Evolutionary conservation across 2,329 filamentous ascomycete species (phyloP).

Genomic region (Penicillium crustosum): DNA sequence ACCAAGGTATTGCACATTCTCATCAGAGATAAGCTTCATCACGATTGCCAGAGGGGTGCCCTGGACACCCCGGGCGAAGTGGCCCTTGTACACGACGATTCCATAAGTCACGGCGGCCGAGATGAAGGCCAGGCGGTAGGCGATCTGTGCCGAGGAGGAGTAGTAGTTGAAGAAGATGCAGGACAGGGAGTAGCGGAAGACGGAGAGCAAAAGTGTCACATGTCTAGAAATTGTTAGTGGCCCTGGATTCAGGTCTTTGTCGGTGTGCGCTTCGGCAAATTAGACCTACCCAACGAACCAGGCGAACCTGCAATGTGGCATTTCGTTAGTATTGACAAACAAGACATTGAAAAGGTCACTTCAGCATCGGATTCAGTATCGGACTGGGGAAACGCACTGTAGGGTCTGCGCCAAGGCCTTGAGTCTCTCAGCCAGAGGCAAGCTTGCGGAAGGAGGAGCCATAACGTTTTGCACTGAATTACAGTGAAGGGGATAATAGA

Average conservation of each 20-base stretch:
- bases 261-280: constrained; percentile 9
- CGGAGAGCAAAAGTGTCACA: constrained; percentile 77
- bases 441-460: constrained; percentile 64
- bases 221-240: constrained; percentile 60
- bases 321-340: constrained; percentile 25
- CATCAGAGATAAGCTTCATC: constrained; percentile 72
- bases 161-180: constrained; percentile 88
- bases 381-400: constrained; percentile 64
- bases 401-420: constrained; percentile 80
- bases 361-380: constrained; percentile 11
- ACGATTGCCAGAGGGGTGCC: constrained; percentile 62
- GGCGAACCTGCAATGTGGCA: constrained; percentile 52
- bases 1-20: constrained; percentile 98
- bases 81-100: constrained; percentile 98
- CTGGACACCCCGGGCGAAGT: constrained; percentile 76
- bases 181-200: constrained; percentile 78
- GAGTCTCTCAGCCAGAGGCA: constrained; percentile 73
- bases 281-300: constrained; percentile 75
- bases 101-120: constrained; percentile 90
- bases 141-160: constrained; percentile 72
- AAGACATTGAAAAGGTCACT: constrained; percentile 14
- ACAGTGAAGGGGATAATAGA: constrained; percentile 8
- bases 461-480: constrained; percentile 43
- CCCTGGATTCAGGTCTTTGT: not conserved
- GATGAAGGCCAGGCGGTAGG: constrained; percentile 87